A percentile compares a stretch with the other conserved stretches of the same genome.
Evolutionary conservation across 163 green algal species (phyloP).

Genomic region (Chlorella variabilis): DNA sequence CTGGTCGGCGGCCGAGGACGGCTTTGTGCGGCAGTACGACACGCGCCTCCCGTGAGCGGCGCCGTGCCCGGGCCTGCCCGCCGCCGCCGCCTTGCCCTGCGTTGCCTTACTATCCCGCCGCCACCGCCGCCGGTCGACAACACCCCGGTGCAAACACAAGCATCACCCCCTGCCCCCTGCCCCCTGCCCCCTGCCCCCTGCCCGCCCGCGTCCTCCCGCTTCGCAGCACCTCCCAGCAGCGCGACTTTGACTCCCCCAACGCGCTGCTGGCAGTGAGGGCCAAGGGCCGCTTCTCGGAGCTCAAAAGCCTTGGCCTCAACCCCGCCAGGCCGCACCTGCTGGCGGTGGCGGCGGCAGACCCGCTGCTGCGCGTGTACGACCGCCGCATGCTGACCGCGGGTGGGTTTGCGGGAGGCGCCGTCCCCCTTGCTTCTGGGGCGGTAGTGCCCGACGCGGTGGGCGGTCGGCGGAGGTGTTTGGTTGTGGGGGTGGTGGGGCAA

Average conservation of each 20-base stretch:
- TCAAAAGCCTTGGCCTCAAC: conserved; percentile 61
- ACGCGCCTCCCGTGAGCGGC: conserved; percentile 43
- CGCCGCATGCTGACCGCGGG: conserved; percentile 62
- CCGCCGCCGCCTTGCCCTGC: background rate
- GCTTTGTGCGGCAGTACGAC: conserved; percentile 85
- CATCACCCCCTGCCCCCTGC: too few species aligned
- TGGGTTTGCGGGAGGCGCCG: background rate
- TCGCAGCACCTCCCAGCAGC: conserved; percentile 50
- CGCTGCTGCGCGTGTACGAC: conserved; percentile 80
- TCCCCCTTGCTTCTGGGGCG: background rate
- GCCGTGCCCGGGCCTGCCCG: background rate
- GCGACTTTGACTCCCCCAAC: conserved; percentile 56
- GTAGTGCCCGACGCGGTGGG: too few species aligned
- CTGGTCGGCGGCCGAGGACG: conserved; percentile 87
- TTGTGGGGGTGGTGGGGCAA: too few species aligned
- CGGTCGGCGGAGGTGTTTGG: too few species aligned
- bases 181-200: too few species aligned
- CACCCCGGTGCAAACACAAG: too few species aligned
- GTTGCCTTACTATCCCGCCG: too few species aligned
- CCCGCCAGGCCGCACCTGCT: conserved; percentile 71
- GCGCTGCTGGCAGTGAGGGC: conserved; percentile 52
- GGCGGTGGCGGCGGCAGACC: conserved; percentile 75
- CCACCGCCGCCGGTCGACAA: too few species aligned
- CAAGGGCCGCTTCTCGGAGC: conserved; percentile 23
- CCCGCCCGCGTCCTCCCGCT: background rate